Base-by-base conservation (phyloP, 2,329 filamentous ascomycete genomes). In the Orbilia quercus region DNA sequence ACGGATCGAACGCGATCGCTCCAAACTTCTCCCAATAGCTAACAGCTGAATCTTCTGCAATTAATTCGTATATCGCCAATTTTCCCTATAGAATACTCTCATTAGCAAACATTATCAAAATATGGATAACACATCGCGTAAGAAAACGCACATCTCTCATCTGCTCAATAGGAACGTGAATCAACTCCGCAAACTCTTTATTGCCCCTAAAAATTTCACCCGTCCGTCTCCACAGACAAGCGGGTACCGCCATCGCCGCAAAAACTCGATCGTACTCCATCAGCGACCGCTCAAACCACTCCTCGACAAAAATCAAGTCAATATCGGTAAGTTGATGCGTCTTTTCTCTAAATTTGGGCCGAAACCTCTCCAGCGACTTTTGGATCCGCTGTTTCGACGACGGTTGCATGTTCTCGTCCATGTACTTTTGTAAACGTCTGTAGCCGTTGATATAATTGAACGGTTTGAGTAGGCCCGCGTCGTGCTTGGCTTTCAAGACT, bases 371-470 rank as follows among this genome's bases (percentile, higher is more conserved):
- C 45, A 99, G 86, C 79, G 96, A 94, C 72, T 92, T 88, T 47
- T 96, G 83, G 75, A 99, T 97, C 82, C 96, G 95, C 78, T 96
- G 90, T 75, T 95, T 92, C 18, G 91, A 95, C 14, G 87, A 84
- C 22, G 90, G 87, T 59, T 91, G 88, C 80, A 98, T 90, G 79
- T 98, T 89, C 70, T 89, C 88, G 78, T 97, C 92, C 85, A 99
- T 93, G 80, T 97, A 99, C 75, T 90, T 88, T 75, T 92, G 91
- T 51, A 99, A 84, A 31, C 92, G 87, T 9, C 92, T 90, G 80
- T 99, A 99, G 11, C 95, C 95, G 79, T 96, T 96, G 77, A 98
- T 91, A 81, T 99, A 99, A 82, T 98, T 98, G 85, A 99, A 99
- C 1, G 95, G 95, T 79, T 93, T 95, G 69, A 99, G 84, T 78